Evolutionary conservation across 2,329 filamentous ascomycete species (phyloP), one percentile per base, ranked within the genome.

Genomic region (Colletotrichum aenigma): DNA sequence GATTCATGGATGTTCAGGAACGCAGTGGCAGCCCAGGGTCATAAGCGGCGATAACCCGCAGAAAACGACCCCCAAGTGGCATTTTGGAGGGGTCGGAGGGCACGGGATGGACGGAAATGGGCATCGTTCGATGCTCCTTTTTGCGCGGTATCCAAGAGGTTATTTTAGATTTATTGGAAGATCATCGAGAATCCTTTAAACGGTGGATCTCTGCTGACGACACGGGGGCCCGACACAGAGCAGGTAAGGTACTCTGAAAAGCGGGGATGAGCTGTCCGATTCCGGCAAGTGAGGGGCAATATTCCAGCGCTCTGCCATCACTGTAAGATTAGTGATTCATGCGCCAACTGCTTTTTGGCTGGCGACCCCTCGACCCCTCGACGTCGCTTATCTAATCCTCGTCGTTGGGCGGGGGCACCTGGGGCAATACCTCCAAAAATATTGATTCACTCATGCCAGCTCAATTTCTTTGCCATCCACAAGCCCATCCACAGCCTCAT

Each of bases 321-420:
- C 43, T 52, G 38, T 68, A 64, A 75, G 15, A 73, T 75, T 75
- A 58, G 64, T 36, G 73, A 75, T 75, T 75, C 61, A 75, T 75
- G 73, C 73, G 70, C 52, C 32, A 30, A 18, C 56, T 52, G 9
- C 24, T 12, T 30, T n/a, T 24, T 24, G 13, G 21, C 30, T 48
- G 16, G 32, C 21, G 18, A 61, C 28, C 36, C 28, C 21, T n/a
- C 56, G n/a, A 61, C 28, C 36, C 28, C 21, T 13, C 56, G 34
- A 48, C 38, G 48, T 75, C 58, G 74, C 70, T 76, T 76, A 76
- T 76, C 65, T 76, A 76, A 76, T 76, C 70, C 65, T 55, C 74
- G 74, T 60, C 52, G 9, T 26, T 58, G 16, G 58, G 65, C 48
- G 71, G 74, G 64, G 71, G 55, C 24, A 52, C 26, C 18, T 38